Conservation (phyloP, 164 flowering plant genomes). For the Litsea cubeba region DNA sequence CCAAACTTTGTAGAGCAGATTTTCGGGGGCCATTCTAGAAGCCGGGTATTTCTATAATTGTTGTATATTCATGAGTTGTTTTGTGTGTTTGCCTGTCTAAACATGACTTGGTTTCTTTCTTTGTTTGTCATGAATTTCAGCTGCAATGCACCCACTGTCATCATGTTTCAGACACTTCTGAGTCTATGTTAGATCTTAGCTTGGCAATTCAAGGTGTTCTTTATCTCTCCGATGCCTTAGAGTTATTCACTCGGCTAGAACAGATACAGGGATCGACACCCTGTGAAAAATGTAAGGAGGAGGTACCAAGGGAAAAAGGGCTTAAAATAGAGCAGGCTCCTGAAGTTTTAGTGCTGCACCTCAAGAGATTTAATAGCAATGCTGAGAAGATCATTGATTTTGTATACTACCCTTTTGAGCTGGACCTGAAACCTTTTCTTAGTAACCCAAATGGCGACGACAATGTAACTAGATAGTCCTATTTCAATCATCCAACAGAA, state of each 20-base stretch:
- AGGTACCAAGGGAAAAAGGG: constrained; percentile 67
- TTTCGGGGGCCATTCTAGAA: constrained; percentile 82
- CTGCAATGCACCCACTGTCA: constrained; percentile 72
- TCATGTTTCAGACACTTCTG: constrained; percentile 65
- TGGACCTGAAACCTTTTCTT: constrained; percentile 67
- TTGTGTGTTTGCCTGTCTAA: too few relatives aligned
- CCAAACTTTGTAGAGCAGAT: constrained; percentile 52
- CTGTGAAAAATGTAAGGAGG: constrained; percentile 66
- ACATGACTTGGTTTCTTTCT: neutral
- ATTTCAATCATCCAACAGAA: neutral
- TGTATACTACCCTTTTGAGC: constrained; percentile 63
- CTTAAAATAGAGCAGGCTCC: constrained; percentile 63
- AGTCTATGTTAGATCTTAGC: constrained; percentile 69
- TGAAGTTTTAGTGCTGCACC: constrained; percentile 62
- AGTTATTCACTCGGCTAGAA: constrained; percentile 78
- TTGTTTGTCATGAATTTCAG: constrained; percentile 32
- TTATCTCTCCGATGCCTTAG: constrained; percentile 52
- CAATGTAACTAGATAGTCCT: constrained; percentile 36
- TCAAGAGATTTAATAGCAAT: constrained; percentile 82
- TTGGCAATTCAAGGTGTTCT: constrained; percentile 75
- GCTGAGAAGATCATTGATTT: constrained; percentile 61
- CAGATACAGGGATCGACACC: constrained; percentile 58
- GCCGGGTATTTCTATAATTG: constrained; percentile 43
- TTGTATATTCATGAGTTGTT: neutral
- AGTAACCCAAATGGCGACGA: constrained; percentile 16